Evolutionary conservation across 176 grass and related monocot genomes (phyloP).

Genomic region (Carex littledalei): DNA sequence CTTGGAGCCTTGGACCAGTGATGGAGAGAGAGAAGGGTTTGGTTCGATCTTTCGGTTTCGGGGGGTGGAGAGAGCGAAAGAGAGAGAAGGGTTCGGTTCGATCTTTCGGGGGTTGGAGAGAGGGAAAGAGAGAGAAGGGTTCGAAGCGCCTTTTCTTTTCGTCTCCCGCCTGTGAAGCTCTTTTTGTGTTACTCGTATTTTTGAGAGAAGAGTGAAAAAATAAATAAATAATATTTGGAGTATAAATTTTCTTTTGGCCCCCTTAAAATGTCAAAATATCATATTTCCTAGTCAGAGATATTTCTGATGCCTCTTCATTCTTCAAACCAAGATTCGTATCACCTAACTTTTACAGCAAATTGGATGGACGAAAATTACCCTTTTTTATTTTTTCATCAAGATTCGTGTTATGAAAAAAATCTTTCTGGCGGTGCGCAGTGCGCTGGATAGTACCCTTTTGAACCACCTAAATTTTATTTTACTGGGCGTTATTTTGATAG

Average conservation of each 20-base stretch:
- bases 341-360: neutral
- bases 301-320: neutral
- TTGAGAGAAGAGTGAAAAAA: neutral
- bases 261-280: neutral
- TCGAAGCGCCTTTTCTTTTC: neutral
- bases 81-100: neutral
- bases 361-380: neutral
- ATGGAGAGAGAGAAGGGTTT: neutral
- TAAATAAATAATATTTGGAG: neutral
- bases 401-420: too few relatives aligned
- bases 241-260: neutral
- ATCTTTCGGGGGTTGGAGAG: neutral
- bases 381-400: too few relatives aligned
- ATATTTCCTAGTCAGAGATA: neutral
- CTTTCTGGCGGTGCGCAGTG: too few relatives aligned
- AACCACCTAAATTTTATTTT: too few relatives aligned
- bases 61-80: neutral
- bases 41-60: neutral
- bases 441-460: too few relatives aligned
- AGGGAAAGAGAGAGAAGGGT: neutral
- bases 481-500: too few relatives aligned
- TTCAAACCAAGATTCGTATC: neutral
- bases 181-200: neutral
- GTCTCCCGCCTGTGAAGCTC: constrained; percentile 12
- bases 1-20: neutral